These are phyloP conservation scores for Chlorella ohadii DNA, from an alignment of 139 green algal species.

Conservation along the genomic window DNA sequence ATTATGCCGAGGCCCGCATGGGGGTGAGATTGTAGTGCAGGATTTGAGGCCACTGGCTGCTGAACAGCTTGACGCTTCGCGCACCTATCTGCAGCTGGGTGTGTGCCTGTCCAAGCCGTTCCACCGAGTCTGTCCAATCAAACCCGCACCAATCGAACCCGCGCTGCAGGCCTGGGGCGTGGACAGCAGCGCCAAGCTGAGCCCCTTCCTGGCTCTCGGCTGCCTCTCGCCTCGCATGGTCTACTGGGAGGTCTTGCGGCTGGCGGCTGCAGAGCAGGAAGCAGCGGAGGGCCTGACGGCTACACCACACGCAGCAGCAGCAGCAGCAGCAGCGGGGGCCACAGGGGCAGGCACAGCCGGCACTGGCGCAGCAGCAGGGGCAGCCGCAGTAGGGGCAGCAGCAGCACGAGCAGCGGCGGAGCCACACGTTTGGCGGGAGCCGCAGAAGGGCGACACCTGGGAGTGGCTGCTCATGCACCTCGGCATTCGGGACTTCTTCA, in stretches of 20 bases:
- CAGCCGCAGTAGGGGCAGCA: not conserved
- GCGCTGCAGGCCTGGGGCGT: conserved; percentile 37
- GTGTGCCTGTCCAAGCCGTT: too few relatives aligned
- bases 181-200: conserved; percentile 80
- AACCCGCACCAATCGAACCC: too few relatives aligned
- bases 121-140: too few relatives aligned
- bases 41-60: too few relatives aligned
- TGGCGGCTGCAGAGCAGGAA: not conserved
- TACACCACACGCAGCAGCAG: not conserved
- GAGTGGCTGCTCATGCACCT: conserved; percentile 65
- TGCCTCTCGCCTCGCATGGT: conserved; percentile 72
- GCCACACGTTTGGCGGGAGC: not conserved
- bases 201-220: conserved; percentile 70
- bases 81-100: too few relatives aligned
- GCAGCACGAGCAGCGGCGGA: not conserved
- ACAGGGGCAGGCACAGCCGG: not conserved
- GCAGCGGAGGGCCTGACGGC: not conserved
- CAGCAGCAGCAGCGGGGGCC: not conserved
- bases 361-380: not conserved
- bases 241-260: conserved; percentile 44
- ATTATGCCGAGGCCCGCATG: conserved; percentile 35
- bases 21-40: not conserved
- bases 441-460: conserved; percentile 13
- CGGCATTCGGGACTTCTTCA: conserved; percentile 76
- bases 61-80: too few relatives aligned